Conservation (phyloP, 257 asterid genomes). For the Penstemon eatonii region DNA sequence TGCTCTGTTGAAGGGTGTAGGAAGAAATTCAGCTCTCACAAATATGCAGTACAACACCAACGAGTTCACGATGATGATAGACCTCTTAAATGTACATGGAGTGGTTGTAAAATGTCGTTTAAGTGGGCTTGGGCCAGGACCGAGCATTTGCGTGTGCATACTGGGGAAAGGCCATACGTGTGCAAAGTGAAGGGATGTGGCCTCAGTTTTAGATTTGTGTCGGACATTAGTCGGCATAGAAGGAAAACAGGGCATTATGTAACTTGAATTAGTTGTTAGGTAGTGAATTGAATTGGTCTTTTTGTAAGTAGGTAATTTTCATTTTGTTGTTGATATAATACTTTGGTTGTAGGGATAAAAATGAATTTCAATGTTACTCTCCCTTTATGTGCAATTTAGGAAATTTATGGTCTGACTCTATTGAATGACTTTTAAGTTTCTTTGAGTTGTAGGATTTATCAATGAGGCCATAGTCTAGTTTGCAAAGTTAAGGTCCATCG, state of each 20-base stretch:
- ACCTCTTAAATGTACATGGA: conserved; percentile 87
- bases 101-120: conserved; percentile 79
- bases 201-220: conserved; percentile 82
- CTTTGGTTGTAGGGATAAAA: conserved; percentile 4
- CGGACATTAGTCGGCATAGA: conserved; percentile 87
- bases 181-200: conserved; percentile 82
- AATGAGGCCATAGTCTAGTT: too few species aligned
- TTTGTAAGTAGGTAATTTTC: conserved; percentile 32
- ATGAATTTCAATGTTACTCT: conserved; percentile 1
- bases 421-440: background rate
- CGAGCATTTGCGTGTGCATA: conserved; percentile 83
- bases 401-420: background rate
- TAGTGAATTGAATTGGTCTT: conserved; percentile 28
- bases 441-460: too few species aligned
- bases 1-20: conserved; percentile 78
- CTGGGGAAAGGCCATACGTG: conserved; percentile 75
- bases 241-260: conserved; percentile 78
- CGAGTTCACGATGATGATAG: conserved; percentile 82
- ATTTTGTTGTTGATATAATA: conserved; percentile 29
- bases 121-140: conserved; percentile 99
- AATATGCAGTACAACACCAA: conserved; percentile 63
- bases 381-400: conserved; percentile 25
- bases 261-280: conserved; percentile 21
- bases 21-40: conserved; percentile 80
- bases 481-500: too few species aligned